Conservation (phyloP, 164 flowering plant species). For the Chimonanthus praecox region DNA sequence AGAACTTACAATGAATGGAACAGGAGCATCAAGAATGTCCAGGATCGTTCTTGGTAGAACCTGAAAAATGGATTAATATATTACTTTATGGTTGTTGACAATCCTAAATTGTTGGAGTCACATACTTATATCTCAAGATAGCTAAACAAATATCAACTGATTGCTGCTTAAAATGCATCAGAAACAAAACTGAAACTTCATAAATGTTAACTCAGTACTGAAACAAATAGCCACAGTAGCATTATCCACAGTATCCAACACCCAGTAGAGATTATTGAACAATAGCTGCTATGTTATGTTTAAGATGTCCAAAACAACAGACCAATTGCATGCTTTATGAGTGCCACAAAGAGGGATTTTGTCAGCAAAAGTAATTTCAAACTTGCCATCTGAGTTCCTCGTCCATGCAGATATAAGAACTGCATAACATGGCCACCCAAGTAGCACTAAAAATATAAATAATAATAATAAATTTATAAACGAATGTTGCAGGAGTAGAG, state of each 20-base stretch:
- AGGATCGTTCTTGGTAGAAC: conserved; percentile 76
- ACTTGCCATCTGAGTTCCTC: background rate
- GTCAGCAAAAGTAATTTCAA: background rate
- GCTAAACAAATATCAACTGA: background rate
- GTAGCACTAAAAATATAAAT: too few species aligned
- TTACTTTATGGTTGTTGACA: background rate
- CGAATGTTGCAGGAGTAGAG: too few species aligned
- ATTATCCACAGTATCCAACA: background rate
- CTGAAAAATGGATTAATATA: conserved; percentile 32
- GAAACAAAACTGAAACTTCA: background rate
- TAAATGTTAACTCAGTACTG: background rate
- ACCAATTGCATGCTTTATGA: background rate
- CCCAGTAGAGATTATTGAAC: background rate
- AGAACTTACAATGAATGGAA: conserved; percentile 85
- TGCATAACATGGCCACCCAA: too few species aligned
- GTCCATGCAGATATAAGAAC: too few species aligned
- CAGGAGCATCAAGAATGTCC: conserved; percentile 97
- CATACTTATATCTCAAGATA: background rate
- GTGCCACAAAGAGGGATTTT: background rate
- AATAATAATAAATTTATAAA: too few species aligned
- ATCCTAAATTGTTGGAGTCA: background rate
- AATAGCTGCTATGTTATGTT: background rate
- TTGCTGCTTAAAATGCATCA: background rate
- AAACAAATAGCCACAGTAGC: background rate
- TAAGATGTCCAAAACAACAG: background rate